A percentile compares a stretch with the other conserved stretches of the same genome.
These are phyloP conservation scores for Phytophthora pinifolia DNA, from an alignment of 352 stramenopile genomes.

Conservation along the genomic window DNA sequence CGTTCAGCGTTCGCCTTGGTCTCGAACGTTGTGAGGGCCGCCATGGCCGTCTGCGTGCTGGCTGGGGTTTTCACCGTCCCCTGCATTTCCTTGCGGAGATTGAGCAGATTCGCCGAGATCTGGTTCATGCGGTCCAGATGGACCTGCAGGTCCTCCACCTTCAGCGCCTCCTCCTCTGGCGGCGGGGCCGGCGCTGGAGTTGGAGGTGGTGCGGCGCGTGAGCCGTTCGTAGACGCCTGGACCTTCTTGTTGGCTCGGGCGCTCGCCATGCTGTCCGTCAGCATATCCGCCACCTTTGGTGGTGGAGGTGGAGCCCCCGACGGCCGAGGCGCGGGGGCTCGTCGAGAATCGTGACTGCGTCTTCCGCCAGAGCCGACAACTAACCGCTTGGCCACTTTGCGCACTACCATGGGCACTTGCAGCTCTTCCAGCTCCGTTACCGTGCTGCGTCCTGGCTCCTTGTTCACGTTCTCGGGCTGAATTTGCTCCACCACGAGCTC, in stretches of 20 bases:
- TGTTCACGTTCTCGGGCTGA: conserved; percentile 14
- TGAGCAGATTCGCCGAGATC: conserved; percentile 59
- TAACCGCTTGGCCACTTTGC: conserved; percentile 45
- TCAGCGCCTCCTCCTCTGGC: conserved; percentile 39
- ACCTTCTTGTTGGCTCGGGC: conserved; percentile 20
- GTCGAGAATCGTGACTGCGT: conserved; percentile 28
- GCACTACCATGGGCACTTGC: conserved; percentile 48
- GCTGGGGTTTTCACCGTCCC: conserved; percentile 40
- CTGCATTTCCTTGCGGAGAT: conserved; percentile 47
- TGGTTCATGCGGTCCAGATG: conserved; percentile 78
- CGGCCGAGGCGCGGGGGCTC: conserved; percentile 24
- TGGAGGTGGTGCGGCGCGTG: conserved; percentile 16
- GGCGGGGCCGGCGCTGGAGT: background rate
- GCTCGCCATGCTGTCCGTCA: conserved; percentile 36
- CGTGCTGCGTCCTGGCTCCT: conserved; percentile 3
- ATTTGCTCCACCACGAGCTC: conserved; percentile 21
- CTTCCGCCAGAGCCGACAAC: conserved; percentile 39
- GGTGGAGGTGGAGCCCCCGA: conserved; percentile 22
- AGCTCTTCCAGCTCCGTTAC: conserved; percentile 28
- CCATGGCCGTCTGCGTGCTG: conserved; percentile 50
- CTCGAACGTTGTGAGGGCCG: conserved; percentile 51
- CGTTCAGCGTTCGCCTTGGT: conserved; percentile 56
- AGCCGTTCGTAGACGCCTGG: background rate
- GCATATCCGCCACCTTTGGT: conserved; percentile 31
- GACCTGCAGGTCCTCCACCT: conserved; percentile 66